Evolutionary conservation across 495 filamentous ascomycete genomes (phyloP).

Genomic region (Aspergillus steynii): DNA sequence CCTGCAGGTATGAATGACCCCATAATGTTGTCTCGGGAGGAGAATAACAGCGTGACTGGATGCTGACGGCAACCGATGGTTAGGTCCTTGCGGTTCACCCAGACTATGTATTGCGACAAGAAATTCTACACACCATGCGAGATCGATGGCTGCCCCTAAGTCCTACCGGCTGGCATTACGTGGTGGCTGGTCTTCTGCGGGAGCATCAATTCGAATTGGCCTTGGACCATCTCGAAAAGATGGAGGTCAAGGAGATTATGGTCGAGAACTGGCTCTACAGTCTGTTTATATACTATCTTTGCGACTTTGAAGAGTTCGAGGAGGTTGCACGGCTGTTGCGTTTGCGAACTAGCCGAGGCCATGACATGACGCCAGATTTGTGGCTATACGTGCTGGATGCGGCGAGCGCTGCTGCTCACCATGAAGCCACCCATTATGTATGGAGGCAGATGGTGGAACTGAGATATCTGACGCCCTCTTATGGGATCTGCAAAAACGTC

Average conservation of each 20-base stretch:
- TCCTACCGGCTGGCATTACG: conserved; percentile 61
- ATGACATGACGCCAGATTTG: conserved; percentile 47
- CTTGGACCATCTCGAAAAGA: conserved; percentile 66
- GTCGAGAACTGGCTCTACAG: conserved; percentile 74
- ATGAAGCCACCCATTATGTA: conserved; percentile 60
- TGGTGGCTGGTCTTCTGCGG: conserved; percentile 72
- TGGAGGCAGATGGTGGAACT: conserved; percentile 60
- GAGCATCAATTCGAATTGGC: conserved; percentile 83
- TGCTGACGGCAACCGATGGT: conserved; percentile 10
- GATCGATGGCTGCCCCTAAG: conserved; percentile 68
- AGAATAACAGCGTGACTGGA: conserved; percentile 4
- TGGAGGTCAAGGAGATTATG: conserved; percentile 56
- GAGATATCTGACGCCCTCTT: conserved; percentile 62
- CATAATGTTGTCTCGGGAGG: neutral
- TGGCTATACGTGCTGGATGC: conserved; percentile 73
- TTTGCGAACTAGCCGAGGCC: conserved; percentile 47
- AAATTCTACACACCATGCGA: conserved; percentile 64
- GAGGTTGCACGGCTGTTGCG: conserved; percentile 69
- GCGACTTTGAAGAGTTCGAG: conserved; percentile 68
- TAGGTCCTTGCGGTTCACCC: conserved; percentile 81
- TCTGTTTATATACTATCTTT: conserved; percentile 69
- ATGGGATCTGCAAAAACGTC: conserved; percentile 62
- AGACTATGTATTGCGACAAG: conserved; percentile 71
- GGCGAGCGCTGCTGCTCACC: conserved; percentile 55
- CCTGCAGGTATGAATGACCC: conserved; percentile 56